Conservation (phyloP, 2,329 filamentous ascomycete genomes). For the Penicillium sp. region DNA sequence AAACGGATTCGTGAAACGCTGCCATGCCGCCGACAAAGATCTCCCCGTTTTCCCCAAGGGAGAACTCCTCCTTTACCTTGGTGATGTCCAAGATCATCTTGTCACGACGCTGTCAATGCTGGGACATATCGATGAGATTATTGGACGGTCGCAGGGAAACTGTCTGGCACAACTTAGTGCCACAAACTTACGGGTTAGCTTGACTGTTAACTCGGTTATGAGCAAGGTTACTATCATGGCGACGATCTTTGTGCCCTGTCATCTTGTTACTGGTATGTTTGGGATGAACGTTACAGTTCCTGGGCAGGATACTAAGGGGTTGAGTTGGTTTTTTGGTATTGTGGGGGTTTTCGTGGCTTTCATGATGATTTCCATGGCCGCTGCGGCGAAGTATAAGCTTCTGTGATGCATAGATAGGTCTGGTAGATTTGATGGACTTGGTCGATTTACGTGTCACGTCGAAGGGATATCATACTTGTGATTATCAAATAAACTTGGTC, state of each 20-base stretch:
- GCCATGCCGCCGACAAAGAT: constrained; percentile 77
- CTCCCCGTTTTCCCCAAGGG: constrained; percentile 81
- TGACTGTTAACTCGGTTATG: constrained; percentile 78
- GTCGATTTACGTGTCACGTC: too few species aligned
- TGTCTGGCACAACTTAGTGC: constrained; percentile 92
- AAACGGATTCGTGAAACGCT: constrained; percentile 93
- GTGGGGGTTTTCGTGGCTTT: constrained; percentile 44
- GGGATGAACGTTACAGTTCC: constrained; percentile 53
- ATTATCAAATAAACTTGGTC: too few species aligned
- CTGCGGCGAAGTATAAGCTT: constrained; percentile 36
- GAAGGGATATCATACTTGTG: not conserved
- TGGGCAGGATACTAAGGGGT: constrained; percentile 32
- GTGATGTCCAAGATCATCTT: constrained; percentile 97
- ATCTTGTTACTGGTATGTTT: constrained; percentile 69
- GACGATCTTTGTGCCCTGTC: constrained; percentile 89
- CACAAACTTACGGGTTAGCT: constrained; percentile 83
- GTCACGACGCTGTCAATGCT: constrained; percentile 97
- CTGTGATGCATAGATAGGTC: constrained; percentile 22
- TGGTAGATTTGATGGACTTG: not conserved
- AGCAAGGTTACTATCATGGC: constrained; percentile 93
- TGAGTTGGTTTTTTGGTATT: constrained; percentile 51
- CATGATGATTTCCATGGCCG: constrained; percentile 33
- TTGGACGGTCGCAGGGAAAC: constrained; percentile 87
- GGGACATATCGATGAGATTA: constrained; percentile 92
- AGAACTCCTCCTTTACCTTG: constrained; percentile 91